Conservation (phyloP, 768 basidiomycete genomes). For the Leccinum ochraceum region DNA sequence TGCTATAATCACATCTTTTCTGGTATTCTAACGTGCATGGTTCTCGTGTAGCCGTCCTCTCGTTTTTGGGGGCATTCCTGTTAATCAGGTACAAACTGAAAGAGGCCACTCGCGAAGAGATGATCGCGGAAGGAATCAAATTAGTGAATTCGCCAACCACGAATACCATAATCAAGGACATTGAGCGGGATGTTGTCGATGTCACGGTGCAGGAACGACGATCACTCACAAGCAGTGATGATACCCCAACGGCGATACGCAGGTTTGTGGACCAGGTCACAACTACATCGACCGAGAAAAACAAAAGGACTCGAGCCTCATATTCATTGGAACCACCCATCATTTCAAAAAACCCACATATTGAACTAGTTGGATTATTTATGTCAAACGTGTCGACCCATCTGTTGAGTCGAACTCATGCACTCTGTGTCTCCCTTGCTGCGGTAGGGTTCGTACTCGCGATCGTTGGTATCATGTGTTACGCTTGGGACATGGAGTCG, state of each 20-base stretch:
- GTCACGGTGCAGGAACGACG: background rate
- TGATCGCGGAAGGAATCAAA: constrained; percentile 36
- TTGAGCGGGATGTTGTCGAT: constrained; percentile 14
- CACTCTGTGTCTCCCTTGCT: constrained; percentile 49
- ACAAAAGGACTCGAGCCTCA: constrained; percentile 1
- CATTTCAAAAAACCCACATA: constrained; percentile 47
- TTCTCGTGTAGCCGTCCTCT: constrained; percentile 36
- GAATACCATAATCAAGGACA: constrained; percentile 11
- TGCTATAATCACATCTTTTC: constrained; percentile 5
- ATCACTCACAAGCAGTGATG: constrained; percentile 1
- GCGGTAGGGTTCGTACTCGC: constrained; percentile 51
- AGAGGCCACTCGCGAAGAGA: constrained; percentile 51
- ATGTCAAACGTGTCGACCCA: constrained; percentile 39
- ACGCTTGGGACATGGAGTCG: constrained; percentile 51
- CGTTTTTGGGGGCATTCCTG: constrained; percentile 59
- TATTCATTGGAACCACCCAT: constrained; percentile 31
- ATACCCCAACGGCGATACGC: background rate
- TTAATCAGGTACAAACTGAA: constrained; percentile 55
- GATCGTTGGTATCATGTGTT: constrained; percentile 50
- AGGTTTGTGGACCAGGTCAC: background rate
- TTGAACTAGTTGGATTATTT: constrained; percentile 54
- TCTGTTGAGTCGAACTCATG: constrained; percentile 50
- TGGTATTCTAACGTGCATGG: background rate
- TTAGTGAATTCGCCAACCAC: constrained; percentile 25
- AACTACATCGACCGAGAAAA: background rate